Conservation (phyloP, 1,139 yeast species). For the Lodderomyces metapsilosis region DNA sequence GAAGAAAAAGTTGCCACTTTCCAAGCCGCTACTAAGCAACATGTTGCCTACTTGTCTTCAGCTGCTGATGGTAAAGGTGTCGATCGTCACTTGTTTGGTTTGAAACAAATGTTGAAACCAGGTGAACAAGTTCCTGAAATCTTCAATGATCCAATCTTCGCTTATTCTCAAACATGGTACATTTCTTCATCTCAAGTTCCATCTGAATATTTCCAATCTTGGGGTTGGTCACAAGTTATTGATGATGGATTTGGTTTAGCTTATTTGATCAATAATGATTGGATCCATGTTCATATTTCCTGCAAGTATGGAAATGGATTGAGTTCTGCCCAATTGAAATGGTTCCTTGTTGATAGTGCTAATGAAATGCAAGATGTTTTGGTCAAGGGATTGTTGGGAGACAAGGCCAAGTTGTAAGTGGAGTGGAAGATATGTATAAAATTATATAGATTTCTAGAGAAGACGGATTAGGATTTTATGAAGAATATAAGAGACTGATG, state of each 20-base stretch:
- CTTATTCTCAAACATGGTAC: conserved; percentile 81
- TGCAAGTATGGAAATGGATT: conserved; percentile 70
- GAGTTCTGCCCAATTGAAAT: conserved; percentile 64
- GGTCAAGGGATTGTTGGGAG: conserved; percentile 35
- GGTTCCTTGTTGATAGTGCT: conserved; percentile 75
- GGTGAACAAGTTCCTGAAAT: conserved; percentile 68
- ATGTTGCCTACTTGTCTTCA: conserved; percentile 67
- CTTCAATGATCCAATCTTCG: conserved; percentile 72
- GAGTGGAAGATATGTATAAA: background rate
- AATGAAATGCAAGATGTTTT: conserved; percentile 76
- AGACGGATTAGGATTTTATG: no score
- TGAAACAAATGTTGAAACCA: conserved; percentile 65
- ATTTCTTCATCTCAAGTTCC: conserved; percentile 88
- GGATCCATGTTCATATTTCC: conserved; percentile 84
- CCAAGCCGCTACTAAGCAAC: conserved; percentile 72
- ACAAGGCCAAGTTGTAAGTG: conserved; percentile 18
- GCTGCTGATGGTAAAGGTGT: conserved; percentile 90
- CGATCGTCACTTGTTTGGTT: conserved; percentile 91
- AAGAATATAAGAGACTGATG: no score
- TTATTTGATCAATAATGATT: conserved; percentile 84
- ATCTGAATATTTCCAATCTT: conserved; percentile 84
- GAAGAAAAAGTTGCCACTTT: conserved; percentile 67
- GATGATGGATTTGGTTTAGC: conserved; percentile 95
- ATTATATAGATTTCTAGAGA: background rate
- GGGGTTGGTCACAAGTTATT: conserved; percentile 96